Base-by-base conservation (phyloP, 2,329 filamentous ascomycete species). In the Curvularia sp. region DNA sequence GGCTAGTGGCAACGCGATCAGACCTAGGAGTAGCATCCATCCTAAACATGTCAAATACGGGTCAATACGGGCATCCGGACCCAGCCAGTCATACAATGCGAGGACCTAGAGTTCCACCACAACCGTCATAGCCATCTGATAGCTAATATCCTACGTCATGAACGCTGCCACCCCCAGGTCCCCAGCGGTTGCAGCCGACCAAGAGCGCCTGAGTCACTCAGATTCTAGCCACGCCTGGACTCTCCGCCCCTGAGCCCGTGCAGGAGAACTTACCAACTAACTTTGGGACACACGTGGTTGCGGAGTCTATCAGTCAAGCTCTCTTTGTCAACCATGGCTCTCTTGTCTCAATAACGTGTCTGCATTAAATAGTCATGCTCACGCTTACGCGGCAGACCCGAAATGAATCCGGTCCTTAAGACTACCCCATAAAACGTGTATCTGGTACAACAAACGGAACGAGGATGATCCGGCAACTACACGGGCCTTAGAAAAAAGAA, bases 91-190 rank as follows among this genome's bases (percentile, higher is more conserved):
- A 23, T 10, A 10, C 34, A 9, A 39, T 9, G n/a, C 10, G 15
- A 30, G n/a, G n/a, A 21, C 47, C 34, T 38, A 38, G 15, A 39
- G 28, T 10, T 23, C n/a, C 25, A 2, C 34, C 5, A 39, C 18
- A 43, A 52, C 28, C 23, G n/a, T 36, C 19, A 45, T 8, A 25
- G 43, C 10, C 38, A 19, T 12, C 32, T 23, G 27, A 30, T 25
- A 18, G 39, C 49, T 38, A 6, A 25, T 27, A 23, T 5, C 21
- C 53, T 39, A 51, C 55, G 55, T 57, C 55, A 57, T 45, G 32
- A 36, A 41, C 27, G 28, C 23, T 43, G 18, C 27, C 32, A n/a
- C 28, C 36, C 45, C 23, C 15, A 15, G 38, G 23, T 32, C 47
- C 19, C 18, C 12, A 36, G 36, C 34, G 36, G 49, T 28, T 30